Evolutionary conservation across 257 asterid species (phyloP), one percentile per base, ranked within the genome.

Genomic region (Thymus quinquecostatus): DNA sequence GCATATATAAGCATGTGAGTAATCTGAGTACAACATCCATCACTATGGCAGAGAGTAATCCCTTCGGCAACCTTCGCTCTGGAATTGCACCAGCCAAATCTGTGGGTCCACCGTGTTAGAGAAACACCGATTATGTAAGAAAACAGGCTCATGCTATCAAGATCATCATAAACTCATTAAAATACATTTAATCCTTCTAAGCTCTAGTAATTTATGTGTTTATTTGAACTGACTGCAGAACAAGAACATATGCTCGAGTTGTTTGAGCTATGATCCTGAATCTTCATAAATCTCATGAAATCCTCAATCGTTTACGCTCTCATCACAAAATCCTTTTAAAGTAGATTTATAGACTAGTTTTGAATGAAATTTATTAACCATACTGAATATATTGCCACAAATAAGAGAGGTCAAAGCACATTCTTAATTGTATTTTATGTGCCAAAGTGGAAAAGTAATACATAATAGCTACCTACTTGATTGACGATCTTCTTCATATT

Each of bases 381-480:
- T 21, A 34, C 72, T 30, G 30, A 28, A 2, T 10, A 40, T 53
- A 30, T 44, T 40, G 45, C 29, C 30, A 55, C 12, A 10, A 12
- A 62, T 40, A 64, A 33, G 45, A 38, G 53, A 55, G 28, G 14
- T 70, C 51, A 21, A 9, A 68, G 13, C 64, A 51, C 41, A 40
- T 43, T 14, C 47, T 60, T 8, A 51, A 9, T 38, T 34, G 36
- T 30, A 61, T 45, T 33, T 12, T 59, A 13, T 33, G 64, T 32
- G 64, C 64, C 64, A 72, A 60, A 40, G 50, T 64, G 28, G 43
- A 48, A 48, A 45, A 47, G 60, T 55, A 71, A 65, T 33, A 38
- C 43, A 60, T 41, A 10, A 13, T 10, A 40, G 71, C 66, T n/a
- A 82, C 93, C 83, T 83, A 92, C 98, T 81, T 78, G 88, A 64